Base-by-base conservation (phyloP, 2,329 filamentous ascomycete genomes). In the Acephala macrosclerotiorum region DNA sequence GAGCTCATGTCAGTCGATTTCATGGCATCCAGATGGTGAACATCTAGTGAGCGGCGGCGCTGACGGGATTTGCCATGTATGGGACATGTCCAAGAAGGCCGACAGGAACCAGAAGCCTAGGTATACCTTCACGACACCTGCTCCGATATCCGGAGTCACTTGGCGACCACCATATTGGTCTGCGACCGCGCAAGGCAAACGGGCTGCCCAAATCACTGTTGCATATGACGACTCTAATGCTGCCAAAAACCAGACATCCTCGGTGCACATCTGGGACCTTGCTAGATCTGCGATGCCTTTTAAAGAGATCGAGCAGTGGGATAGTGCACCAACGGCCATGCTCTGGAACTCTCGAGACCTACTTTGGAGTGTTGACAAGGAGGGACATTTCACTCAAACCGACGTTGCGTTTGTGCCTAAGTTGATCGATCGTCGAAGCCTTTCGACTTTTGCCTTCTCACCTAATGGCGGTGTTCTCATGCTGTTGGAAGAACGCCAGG, bases 21-120 rank as follows among this genome's bases (percentile, higher is more conserved):
- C 86, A 2, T 91, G 89, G 89, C 89, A 91, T 70, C 86, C 87
- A 0, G 89, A 91, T 72, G 89, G 89, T 16, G 82, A 84, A n/a
- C 87, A 91, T 71, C 77, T 91, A 12, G 82, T 89, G 58, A 91
- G 87, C 68, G 87, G 84, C 4, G 88, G 88, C 7, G 80, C 84
- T 69, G 89, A 91, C 73, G 83, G 83, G 66, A 85, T 84, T 61
- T 85, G 88, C 45, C 82, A 89, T 71, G 85, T 91, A 6, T 91
- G 89, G 89, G 87, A 91, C 71, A 77, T 91, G 64, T 85, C 86
- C 5, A 81, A 80, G 60, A 82, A 80, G 7, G 86, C 85, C 18
- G 87, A 90, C 70, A 87, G 88, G 75, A 81, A 87, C 16, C 88
- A 90, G 74, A 90, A 89, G 75, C 82, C 89, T 0, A 87, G 87